Evolutionary conservation across 768 basidiomycete genomes (phyloP).

Genomic region (Naganishia antarctica): DNA sequence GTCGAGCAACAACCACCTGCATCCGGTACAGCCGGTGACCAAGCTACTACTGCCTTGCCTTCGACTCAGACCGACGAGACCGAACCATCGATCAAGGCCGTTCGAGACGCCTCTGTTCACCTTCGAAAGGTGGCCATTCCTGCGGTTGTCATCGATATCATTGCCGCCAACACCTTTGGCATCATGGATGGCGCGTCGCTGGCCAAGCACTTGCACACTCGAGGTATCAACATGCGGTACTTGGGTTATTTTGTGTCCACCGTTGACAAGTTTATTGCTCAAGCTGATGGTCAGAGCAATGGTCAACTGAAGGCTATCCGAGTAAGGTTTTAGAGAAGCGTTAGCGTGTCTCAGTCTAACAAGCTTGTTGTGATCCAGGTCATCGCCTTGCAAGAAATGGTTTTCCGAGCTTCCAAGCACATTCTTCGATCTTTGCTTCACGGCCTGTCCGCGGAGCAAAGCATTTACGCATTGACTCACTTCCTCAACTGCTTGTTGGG

Average conservation of each 20-base stretch:
- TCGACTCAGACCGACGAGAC: constrained; percentile 46
- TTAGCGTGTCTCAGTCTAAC: not conserved
- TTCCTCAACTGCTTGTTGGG: constrained; percentile 54
- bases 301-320: constrained; percentile 43
- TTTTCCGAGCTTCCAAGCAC: constrained; percentile 52
- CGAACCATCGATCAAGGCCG: constrained; percentile 50
- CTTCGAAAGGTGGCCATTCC: constrained; percentile 49
- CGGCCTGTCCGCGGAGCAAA: constrained; percentile 45
- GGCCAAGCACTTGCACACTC: constrained; percentile 47
- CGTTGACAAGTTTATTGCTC: constrained; percentile 42
- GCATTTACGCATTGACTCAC: constrained; percentile 49
- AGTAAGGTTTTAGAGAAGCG: constrained; percentile 22
- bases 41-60: constrained; percentile 29
- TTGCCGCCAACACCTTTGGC: constrained; percentile 41
- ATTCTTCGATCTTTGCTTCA: constrained; percentile 47
- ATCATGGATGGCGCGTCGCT: constrained; percentile 50
- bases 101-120: constrained; percentile 51
- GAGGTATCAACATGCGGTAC: constrained; percentile 55
- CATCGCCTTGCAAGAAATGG: constrained; percentile 51
- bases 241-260: constrained; percentile 49
- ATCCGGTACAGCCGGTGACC: constrained; percentile 25
- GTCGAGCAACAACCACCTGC: constrained; percentile 44
- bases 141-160: constrained; percentile 47
- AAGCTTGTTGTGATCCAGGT: constrained; percentile 25
- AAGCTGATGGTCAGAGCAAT: constrained; percentile 33